Evolutionary conservation across 139 green algal genomes (phyloP).

Genomic region (Chlamydomonas schloesseri): DNA sequence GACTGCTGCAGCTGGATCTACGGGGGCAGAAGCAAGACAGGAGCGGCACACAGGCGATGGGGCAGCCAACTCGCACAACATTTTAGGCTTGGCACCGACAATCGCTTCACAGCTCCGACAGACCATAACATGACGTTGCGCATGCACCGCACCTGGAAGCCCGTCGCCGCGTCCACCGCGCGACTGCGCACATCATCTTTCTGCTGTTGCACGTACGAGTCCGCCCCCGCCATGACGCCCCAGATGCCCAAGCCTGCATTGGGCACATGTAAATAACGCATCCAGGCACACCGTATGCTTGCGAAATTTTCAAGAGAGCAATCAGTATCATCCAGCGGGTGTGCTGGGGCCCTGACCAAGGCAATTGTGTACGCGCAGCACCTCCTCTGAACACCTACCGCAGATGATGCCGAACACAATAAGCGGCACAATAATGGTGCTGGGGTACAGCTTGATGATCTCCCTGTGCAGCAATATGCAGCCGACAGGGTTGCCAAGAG

Average conservation of each 20-base stretch:
- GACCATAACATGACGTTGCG: no score
- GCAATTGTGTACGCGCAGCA: no score
- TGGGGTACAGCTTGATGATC: slow-evolving; percentile 1
- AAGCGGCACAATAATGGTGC: neutral
- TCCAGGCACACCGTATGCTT: no score
- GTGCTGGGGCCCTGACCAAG: no score
- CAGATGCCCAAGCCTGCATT: slow-evolving; percentile 13
- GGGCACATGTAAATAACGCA: neutral
- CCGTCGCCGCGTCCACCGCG: slow-evolving; percentile 21
- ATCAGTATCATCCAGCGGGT: no score
- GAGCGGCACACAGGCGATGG: no score
- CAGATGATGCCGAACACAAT: neutral
- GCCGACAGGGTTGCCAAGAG: no score
- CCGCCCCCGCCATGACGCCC: slow-evolving; percentile 16
- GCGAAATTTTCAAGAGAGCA: no score
- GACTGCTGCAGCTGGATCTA: slow-evolving; percentile 42
- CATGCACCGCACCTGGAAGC: slow-evolving; percentile 28
- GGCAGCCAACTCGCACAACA: no score
- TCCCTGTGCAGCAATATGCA: no score
- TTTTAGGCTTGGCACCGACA: neutral
- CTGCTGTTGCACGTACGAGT: neutral
- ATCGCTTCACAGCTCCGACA: no score
- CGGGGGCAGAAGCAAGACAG: neutral
- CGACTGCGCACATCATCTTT: slow-evolving; percentile 24
- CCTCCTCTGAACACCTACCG: no score